A percentile compares a stretch with the other conserved stretches of the same genome.
phyloP scores from a whole-genome alignment of 116 monocot species.

The Phalaenopsis hybrid region DNA sequence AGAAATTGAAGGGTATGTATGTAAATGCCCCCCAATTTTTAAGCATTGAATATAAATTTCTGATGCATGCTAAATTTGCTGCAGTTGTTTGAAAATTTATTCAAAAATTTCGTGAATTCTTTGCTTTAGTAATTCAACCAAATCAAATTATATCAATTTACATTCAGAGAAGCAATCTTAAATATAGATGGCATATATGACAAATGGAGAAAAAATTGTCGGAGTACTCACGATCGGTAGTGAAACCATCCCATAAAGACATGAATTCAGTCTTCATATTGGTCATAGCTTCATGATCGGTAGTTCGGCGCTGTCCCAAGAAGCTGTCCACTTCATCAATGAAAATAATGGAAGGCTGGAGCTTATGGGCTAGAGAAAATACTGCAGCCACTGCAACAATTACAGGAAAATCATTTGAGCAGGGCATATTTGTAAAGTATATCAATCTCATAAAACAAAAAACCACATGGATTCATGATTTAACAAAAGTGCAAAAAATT shows the following conservation, averaged over 20 bases:
- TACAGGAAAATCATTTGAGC: not conserved
- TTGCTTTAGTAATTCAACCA: too few species aligned
- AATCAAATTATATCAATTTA: not conserved
- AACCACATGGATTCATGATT: not conserved
- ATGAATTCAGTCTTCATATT: conserved; percentile 99
- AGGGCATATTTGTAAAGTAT: not conserved
- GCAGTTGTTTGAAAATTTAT: too few species aligned
- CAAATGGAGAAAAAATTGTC: not conserved
- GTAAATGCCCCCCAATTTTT: too few species aligned
- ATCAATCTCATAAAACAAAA: not conserved
- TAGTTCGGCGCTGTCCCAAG: conserved; percentile 81
- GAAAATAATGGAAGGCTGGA: conserved; percentile 96
- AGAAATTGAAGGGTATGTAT: too few species aligned
- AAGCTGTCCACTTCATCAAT: conserved; percentile 99
- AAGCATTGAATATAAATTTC: too few species aligned
- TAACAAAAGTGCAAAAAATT: not conserved
- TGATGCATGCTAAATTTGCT: too few species aligned
- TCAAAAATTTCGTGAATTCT: too few species aligned
- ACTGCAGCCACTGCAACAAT: conserved; percentile 74
- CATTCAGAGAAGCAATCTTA: not conserved
- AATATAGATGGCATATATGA: not conserved
- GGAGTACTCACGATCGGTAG: conserved; percentile 82
- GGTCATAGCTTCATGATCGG: conserved; percentile 98
- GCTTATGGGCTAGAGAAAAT: conserved; percentile 82
- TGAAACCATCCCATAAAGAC: conserved; percentile 99